Percentiles rank a stretch among this genome's conserved stretches.
phyloP scores from a whole-genome alignment of 257 asterid species.

The Agastache rugosa region DNA sequence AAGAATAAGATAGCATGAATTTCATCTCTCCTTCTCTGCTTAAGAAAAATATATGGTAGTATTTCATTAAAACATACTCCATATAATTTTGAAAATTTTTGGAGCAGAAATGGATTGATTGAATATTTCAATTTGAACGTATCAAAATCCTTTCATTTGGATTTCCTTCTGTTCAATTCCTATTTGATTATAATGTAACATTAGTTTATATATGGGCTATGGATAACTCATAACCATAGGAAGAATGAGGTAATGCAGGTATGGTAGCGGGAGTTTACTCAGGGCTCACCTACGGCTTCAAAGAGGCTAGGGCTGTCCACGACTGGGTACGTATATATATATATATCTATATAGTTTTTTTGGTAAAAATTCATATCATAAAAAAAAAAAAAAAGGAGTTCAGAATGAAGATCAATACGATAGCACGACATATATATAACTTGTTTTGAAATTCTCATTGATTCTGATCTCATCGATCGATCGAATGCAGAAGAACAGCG shows the following conservation, averaged over 20 bases:
- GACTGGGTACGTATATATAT: slow-evolving; percentile 72
- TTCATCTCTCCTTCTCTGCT: background rate
- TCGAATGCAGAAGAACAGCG: slow-evolving; percentile 85
- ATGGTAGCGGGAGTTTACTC: slow-evolving; percentile 87
- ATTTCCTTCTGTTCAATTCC: too few species aligned
- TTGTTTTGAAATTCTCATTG: background rate
- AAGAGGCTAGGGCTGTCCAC: slow-evolving; percentile 82
- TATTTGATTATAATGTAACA: too few species aligned
- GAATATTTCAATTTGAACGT: too few species aligned
- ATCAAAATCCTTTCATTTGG: too few species aligned
- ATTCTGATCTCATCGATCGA: too few species aligned
- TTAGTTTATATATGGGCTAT: too few species aligned
- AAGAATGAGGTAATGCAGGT: slow-evolving; percentile 47
- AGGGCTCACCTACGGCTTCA: slow-evolving; percentile 82
- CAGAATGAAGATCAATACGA: too few species aligned
- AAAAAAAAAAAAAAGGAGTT: too few species aligned
- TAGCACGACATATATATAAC: too few species aligned
- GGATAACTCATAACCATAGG: too few species aligned
- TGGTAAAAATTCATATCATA: background rate
- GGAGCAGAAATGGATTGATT: too few species aligned
- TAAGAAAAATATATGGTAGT: background rate
- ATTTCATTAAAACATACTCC: background rate
- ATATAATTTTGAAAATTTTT: too few species aligned
- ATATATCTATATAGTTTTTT: background rate
- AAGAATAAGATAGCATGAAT: slow-evolving; percentile 47